Evolutionary conservation across 164 flowering plant species (phyloP), one percentile per base, ranked within the genome.

Genomic region (Nymphaea colorata): DNA sequence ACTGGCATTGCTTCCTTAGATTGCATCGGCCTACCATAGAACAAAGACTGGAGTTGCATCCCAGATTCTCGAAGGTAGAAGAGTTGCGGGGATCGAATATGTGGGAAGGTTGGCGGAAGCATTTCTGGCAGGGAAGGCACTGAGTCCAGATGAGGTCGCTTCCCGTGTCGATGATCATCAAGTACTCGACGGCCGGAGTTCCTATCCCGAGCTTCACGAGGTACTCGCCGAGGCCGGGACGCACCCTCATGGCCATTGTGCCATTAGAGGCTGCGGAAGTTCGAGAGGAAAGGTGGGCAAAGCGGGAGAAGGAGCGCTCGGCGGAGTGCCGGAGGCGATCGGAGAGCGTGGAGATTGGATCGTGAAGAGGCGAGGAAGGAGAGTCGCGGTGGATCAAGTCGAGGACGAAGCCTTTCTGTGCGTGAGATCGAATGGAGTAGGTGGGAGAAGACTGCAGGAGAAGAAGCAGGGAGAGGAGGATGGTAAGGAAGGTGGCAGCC

Each of bases 121-220:
- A 79, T 4, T 45, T 1, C 5, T 44, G n/a, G 42, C 80, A 81
- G 18, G 84, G 82, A 64, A 63, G 3, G 61, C 84, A 81, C 59
- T 81, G 84, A 3, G 74, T 75, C 84, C 82, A 81, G 6, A 64
- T 70, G n/a, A 81, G 72, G 64, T 74, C 80, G 65, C 82, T 77
- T 4, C 80, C 84, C 0, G 82, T 81, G 70, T 79, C 84, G 3
- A 68, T 68, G 42, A 68, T 66, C 2, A 62, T 72, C 8, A 70
- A 64, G 3, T 61, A 18, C 8, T 65, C 44, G 3, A 65, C 41
- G 0, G 79, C 76, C 42, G 79, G 79, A 4, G 72, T 67, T 2
- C 76, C 79, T 7, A 77, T 17, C 7, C 70, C 65, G 43, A 77
- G 16, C 25, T 71, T 68, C 72, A 77, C 70, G 44, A 77, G 76